These are phyloP conservation scores for Hypoxylon lenormandii DNA, from an alignment of 495 filamentous ascomycete species.

Conservation along the genomic window DNA sequence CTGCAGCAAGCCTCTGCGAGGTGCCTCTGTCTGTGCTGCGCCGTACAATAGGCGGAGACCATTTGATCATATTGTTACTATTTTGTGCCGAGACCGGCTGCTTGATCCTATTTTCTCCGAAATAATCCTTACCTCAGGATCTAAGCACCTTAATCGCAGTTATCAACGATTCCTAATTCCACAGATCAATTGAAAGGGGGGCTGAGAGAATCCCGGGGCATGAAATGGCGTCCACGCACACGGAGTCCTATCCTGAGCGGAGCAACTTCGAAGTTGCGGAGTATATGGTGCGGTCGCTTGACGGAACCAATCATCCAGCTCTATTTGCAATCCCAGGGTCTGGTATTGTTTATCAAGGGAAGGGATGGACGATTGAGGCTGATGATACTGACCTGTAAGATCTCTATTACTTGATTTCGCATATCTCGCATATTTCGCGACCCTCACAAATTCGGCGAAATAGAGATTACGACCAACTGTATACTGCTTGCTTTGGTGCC, in stretches of 20 bases:
- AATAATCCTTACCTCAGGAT: too few relatives aligned
- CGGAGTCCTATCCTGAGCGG: not conserved
- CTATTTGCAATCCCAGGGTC: not conserved
- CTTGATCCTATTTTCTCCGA: too few relatives aligned
- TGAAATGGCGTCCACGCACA: not conserved
- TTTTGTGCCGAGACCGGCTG: too few relatives aligned
- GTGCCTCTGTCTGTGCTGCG: too few relatives aligned
- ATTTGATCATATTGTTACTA: too few relatives aligned
- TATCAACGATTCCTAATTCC: too few relatives aligned
- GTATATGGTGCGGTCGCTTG: not conserved
- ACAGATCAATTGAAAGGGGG: too few relatives aligned
- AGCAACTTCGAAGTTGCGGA: not conserved
- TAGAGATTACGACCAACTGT: slow-evolving; percentile 22
- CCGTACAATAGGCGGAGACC: too few relatives aligned
- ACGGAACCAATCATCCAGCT: not conserved
- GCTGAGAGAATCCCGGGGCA: too few relatives aligned
- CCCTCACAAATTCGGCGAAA: not conserved
- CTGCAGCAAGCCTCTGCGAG: too few relatives aligned
- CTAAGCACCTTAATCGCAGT: too few relatives aligned
- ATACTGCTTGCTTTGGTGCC: not conserved
- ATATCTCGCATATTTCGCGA: too few relatives aligned
- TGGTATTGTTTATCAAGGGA: not conserved
- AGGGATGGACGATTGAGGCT: not conserved
- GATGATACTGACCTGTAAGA: not conserved
- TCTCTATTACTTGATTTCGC: not conserved